A percentile compares a stretch with the other conserved stretches of the same genome.
phyloP scores from a whole-genome alignment of 805 yeast genomes.

The Pichia cabralensis region DNA sequence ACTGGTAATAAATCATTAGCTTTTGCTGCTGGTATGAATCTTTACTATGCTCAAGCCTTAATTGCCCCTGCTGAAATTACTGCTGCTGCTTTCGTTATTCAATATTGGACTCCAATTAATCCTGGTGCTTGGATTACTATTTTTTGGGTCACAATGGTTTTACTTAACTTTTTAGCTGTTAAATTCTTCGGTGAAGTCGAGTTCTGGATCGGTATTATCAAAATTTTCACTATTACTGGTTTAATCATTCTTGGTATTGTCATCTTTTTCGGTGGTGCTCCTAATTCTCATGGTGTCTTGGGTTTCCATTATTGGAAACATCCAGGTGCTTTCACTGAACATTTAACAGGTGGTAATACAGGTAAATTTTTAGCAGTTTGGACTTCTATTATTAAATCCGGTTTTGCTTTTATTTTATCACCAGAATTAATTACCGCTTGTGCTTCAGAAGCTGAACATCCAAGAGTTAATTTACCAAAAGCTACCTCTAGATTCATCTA shows the following conservation, averaged over 20 bases:
- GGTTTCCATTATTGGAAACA: conserved; percentile 63
- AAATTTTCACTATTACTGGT: conserved; percentile 56
- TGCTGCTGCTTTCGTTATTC: conserved; percentile 51
- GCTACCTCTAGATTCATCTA: conserved; percentile 52
- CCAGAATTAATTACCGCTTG: conserved; percentile 51
- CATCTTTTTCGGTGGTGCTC: conserved; percentile 58
- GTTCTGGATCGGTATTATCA: conserved; percentile 58
- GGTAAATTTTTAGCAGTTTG: conserved; percentile 58
- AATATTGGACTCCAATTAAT: conserved; percentile 45
- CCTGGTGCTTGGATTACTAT: conserved; percentile 53
- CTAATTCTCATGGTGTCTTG: conserved; percentile 37
- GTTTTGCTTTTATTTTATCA: conserved; percentile 53
- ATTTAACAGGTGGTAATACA: conserved; percentile 40
- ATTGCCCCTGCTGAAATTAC: conserved; percentile 41
- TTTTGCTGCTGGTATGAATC: conserved; percentile 30
- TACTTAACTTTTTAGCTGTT: conserved; percentile 38
- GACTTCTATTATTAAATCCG: conserved; percentile 53
- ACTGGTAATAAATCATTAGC: conserved; percentile 20
- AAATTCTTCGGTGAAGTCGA: conserved; percentile 37
- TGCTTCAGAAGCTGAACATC: conserved; percentile 50
- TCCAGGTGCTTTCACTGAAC: conserved; percentile 38
- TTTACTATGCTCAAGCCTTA: conserved; percentile 24
- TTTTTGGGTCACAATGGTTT: conserved; percentile 36
- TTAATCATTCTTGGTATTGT: conserved; percentile 44
- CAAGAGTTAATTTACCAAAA: conserved; percentile 50